These are phyloP conservation scores for Paraphysoderma sedebokerense DNA, from an alignment of 371 early-diverging fungal species.

Conservation along the genomic window DNA sequence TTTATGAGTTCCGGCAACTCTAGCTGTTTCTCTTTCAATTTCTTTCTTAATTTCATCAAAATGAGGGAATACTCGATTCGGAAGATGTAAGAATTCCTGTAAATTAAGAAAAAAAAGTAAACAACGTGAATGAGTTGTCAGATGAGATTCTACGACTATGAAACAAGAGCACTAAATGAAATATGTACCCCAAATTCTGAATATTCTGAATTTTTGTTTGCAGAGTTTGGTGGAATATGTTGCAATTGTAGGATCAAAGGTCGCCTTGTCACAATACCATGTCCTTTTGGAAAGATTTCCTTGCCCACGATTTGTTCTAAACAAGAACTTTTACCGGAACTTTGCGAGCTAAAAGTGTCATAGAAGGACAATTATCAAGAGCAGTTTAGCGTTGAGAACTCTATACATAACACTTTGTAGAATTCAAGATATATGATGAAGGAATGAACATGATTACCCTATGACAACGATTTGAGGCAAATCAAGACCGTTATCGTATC, in stretches of 20 bases:
- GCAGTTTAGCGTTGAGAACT: no score
- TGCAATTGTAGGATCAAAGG: constrained; percentile 83
- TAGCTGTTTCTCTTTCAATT: constrained; percentile 74
- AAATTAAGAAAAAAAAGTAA: constrained; percentile 8
- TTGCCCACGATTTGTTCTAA: constrained; percentile 78
- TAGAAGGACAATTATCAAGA: background rate
- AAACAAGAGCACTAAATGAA: constrained; percentile 2
- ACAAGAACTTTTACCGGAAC: constrained; percentile 83
- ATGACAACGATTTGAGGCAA: constrained; percentile 81
- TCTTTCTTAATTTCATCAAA: constrained; percentile 70
- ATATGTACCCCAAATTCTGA: background rate
- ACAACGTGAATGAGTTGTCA: constrained; percentile 62
- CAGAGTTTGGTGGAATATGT: constrained; percentile 23
- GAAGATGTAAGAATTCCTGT: constrained; percentile 61
- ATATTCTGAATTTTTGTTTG: no score
- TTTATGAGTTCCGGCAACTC: constrained; percentile 73
- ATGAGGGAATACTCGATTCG: constrained; percentile 49
- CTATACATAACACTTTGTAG: no score
- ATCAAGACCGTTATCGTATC: constrained; percentile 58
- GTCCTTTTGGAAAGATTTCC: constrained; percentile 82
- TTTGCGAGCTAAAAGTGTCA: constrained; percentile 43
- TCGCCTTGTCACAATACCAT: constrained; percentile 81
- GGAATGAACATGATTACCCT: constrained; percentile 21
- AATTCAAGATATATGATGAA: background rate
- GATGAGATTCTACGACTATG: no score